Conservation (phyloP, 23 red algal species). For the Gracilaria gracilis region DNA sequence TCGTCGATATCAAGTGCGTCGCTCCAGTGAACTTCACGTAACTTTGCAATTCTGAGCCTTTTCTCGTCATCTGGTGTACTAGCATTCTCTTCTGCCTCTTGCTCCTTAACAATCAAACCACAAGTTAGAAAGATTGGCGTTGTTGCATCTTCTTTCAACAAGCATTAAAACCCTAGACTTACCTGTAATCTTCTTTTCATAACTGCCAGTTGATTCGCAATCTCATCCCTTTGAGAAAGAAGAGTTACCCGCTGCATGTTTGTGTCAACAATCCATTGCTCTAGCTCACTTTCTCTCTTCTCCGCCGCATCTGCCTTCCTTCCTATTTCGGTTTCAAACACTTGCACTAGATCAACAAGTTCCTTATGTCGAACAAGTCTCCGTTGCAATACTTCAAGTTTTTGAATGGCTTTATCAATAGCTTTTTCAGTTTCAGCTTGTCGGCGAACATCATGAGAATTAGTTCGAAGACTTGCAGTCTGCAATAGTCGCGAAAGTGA, state of each 20-base stretch:
- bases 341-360: slow-evolving; percentile 12
- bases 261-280: slow-evolving; percentile 13
- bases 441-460: background rate
- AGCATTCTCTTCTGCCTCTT: background rate
- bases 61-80: background rate
- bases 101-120: background rate
- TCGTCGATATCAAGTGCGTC: slow-evolving; percentile 20
- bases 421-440: background rate
- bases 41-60: background rate
- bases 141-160: background rate
- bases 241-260: slow-evolving; percentile 33
- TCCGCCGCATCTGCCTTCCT: background rate
- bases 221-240: background rate
- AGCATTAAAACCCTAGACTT: background rate
- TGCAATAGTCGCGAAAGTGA: slow-evolving; percentile 3
- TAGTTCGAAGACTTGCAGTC: background rate
- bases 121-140: background rate
- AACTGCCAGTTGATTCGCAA: slow-evolving; percentile 23
- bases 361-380: slow-evolving; percentile 21
- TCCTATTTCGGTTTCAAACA: background rate
- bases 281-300: slow-evolving; percentile 14
- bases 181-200: slow-evolving; percentile 23
- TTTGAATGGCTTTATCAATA: slow-evolving; percentile 2
- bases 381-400: background rate
- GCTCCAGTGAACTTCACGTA: background rate